phyloP scores from a whole-genome alignment of 2,329 filamentous ascomycete species.

The Ploettnerulaceae sp. region DNA sequence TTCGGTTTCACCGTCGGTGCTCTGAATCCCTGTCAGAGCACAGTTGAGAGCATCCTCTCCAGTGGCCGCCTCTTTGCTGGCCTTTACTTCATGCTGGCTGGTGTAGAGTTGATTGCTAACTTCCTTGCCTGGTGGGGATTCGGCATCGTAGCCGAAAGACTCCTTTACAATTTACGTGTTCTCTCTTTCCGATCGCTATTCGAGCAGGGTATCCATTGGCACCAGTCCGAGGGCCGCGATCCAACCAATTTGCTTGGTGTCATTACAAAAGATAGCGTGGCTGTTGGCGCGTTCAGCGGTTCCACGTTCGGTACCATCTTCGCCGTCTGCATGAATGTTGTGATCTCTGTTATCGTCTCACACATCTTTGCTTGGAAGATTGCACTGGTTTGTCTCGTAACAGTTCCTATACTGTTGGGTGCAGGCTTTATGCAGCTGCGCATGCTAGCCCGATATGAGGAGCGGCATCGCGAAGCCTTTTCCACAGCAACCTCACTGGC shows the following conservation, averaged over 20 bases:
- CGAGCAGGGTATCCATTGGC: slow-evolving; percentile 64
- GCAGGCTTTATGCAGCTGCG: slow-evolving; percentile 51
- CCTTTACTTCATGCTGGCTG: slow-evolving; percentile 4
- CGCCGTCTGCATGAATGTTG: slow-evolving; percentile 62
- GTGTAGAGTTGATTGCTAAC: neutral
- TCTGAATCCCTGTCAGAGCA: neutral
- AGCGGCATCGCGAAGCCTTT: slow-evolving; percentile 59
- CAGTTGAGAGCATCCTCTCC: neutral
- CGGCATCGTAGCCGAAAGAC: slow-evolving; percentile 56
- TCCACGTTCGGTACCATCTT: slow-evolving; percentile 65
- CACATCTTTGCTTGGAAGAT: slow-evolving; percentile 73
- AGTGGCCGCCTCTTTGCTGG: slow-evolving; percentile 1
- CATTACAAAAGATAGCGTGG: slow-evolving; percentile 64
- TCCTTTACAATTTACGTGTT: slow-evolving; percentile 51
- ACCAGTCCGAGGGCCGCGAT: slow-evolving; percentile 59
- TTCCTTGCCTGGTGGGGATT: slow-evolving; percentile 39
- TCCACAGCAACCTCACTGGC: slow-evolving; percentile 51
- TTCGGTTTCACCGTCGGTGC: slow-evolving; percentile 4
- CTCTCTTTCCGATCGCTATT: slow-evolving; percentile 58
- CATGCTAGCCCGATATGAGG: slow-evolving; percentile 57
- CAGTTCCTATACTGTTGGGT: slow-evolving; percentile 57
- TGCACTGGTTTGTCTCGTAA: slow-evolving; percentile 45
- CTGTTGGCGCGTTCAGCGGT: slow-evolving; percentile 63
- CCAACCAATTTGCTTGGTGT: slow-evolving; percentile 58
- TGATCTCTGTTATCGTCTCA: slow-evolving; percentile 62